Conservation (phyloP, 2,329 filamentous ascomycete species). For the Lecanosticta acicola region DNA sequence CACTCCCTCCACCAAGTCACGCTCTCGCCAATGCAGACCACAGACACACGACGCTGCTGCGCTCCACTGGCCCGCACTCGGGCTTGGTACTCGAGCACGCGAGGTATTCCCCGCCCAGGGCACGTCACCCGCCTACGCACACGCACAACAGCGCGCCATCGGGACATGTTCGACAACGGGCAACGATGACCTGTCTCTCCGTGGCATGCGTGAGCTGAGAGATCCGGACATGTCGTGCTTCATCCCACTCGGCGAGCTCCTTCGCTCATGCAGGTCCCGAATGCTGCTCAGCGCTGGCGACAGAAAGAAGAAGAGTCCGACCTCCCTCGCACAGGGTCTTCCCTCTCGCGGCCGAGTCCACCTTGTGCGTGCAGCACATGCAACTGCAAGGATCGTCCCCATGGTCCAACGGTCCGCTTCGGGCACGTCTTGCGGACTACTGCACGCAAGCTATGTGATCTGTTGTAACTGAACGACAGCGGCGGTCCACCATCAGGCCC, state of each 20-base stretch:
- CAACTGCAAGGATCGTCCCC: slow-evolving; percentile 17
- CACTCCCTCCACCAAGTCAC: slow-evolving; percentile 13
- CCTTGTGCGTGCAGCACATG: slow-evolving; percentile 13
- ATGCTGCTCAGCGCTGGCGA: not conserved
- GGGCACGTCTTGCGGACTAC: slow-evolving; percentile 21
- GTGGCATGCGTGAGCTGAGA: too few relatives aligned
- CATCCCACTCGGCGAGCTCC: not conserved
- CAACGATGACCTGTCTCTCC: too few relatives aligned
- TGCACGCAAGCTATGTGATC: slow-evolving; percentile 21
- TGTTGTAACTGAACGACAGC: slow-evolving; percentile 17
- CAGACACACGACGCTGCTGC: too few relatives aligned
- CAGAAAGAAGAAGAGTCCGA: not conserved
- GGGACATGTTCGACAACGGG: too few relatives aligned
- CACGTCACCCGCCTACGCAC: too few relatives aligned
- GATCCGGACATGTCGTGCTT: not conserved
- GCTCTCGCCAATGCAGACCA: too few relatives aligned
- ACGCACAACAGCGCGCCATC: too few relatives aligned
- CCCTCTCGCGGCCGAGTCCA: slow-evolving; percentile 1
- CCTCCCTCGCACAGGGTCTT: not conserved
- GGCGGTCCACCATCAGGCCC: slow-evolving; percentile 13
- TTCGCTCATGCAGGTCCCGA: not conserved
- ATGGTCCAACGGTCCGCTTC: slow-evolving; percentile 21
- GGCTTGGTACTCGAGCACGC: too few relatives aligned
- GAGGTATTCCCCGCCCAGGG: too few relatives aligned
- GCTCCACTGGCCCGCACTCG: too few relatives aligned